Conservation (phyloP, 192 early-diverging fungal genomes). For the Kappamyces sp. region DNA sequence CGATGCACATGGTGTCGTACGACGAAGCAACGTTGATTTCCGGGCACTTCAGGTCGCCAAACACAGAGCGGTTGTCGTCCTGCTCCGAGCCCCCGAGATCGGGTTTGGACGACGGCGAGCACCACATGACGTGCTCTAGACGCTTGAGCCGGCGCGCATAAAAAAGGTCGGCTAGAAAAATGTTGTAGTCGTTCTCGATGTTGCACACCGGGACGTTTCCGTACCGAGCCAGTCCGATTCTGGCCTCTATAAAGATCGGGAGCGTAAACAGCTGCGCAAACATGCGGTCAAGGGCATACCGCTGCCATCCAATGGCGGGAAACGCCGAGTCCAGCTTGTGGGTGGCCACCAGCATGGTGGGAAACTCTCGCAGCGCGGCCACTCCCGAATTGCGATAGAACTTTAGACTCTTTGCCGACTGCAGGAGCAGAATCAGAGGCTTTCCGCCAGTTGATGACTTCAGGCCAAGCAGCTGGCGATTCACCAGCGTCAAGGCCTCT, state of each 20-base stretch:
- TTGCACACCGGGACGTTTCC: constrained; percentile 88
- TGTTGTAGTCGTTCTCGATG: constrained; percentile 68
- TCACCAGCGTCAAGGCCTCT: constrained; percentile 52
- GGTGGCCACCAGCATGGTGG: constrained; percentile 61
- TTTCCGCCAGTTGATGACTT: constrained; percentile 50
- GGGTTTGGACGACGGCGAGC: constrained; percentile 69
- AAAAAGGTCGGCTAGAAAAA: constrained; percentile 79
- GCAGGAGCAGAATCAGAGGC: constrained; percentile 67
- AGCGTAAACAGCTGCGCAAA: constrained; percentile 69
- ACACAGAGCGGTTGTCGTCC: constrained; percentile 62
- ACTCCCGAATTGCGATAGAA: constrained; percentile 41
- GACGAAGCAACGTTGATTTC: constrained; percentile 73
- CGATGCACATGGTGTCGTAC: constrained; percentile 76
- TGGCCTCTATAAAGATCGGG: constrained; percentile 67
- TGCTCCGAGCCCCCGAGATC: constrained; percentile 84
- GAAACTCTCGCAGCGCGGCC: constrained; percentile 59
- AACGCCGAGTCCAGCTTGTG: constrained; percentile 66
- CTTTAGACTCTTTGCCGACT: constrained; percentile 50
- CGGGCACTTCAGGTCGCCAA: constrained; percentile 52
- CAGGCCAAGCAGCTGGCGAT: constrained; percentile 53
- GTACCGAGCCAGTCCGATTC: constrained; percentile 70
- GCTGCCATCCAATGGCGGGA: constrained; percentile 83
- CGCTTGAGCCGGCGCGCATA: constrained; percentile 74
- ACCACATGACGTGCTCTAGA: constrained; percentile 88
- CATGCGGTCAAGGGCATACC: constrained; percentile 62